Base-by-base conservation (phyloP, 345 rosid species). In the Punica granatum region DNA sequence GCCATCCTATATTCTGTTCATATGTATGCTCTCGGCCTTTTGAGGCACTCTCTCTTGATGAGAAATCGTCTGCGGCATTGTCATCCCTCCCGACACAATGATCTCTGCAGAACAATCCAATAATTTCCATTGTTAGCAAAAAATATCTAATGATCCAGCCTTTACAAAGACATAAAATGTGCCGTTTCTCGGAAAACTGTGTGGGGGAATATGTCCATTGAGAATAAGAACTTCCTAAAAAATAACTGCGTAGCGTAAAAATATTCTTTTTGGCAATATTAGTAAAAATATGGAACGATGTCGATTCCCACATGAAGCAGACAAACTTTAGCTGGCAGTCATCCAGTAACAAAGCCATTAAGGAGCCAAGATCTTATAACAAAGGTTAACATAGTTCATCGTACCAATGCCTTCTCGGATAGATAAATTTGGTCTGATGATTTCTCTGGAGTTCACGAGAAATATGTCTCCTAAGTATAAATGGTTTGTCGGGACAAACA, bases 271-370 rank as follows among this genome's bases (percentile, higher is more conserved):
- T n/a, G n/a, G n/a, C n/a, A n/a, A n/a, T n/a, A 0, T 43, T 63
- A 11, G 10, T 69, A 1, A 86, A 82, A 30, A 86, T 83, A n/a
- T 3, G 86, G 91, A 56, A 51, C 84, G 32, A 86, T 82, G 67
- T 82, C 91, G 25, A 86, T 41, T 84, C 97, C 95, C 97, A 90
- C 97, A n/a, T n/a, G n/a, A n/a, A n/a, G n/a, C n/a, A n/a, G n/a
- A n/a, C n/a, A 49, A 11, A 49, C 56, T 49, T 49, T 23, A 49
- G 56, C 6, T 7, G 6, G 56, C 9, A 5, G 6, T 23, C 26
- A 49, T 13, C 5, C 9, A 7, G 56, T 37, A 37, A 37, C 11
- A 11, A 37, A 44, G 19, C 0, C 4, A 51, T 51, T 25, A 25
- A 54, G 35, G 49, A 43, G 0, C 26, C 31, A 51, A 28, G 6